phyloP scores from a whole-genome alignment of 768 basidiomycete genomes.

The Chalciporus pseudorubinellus region DNA sequence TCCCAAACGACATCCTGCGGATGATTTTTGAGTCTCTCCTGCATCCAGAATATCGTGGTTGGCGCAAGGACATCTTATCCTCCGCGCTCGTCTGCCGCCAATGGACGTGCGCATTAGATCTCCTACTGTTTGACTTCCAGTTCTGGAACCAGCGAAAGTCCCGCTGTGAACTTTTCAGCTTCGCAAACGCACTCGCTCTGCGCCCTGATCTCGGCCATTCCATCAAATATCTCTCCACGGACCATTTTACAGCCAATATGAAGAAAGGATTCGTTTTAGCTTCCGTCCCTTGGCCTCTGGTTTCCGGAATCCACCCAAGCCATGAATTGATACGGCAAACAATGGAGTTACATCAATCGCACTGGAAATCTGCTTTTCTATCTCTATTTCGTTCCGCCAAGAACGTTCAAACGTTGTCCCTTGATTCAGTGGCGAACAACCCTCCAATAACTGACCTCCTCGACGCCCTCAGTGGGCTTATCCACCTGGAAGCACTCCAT shows the following conservation, averaged over 20 bases:
- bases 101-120: slow-evolving; percentile 1
- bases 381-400: not conserved
- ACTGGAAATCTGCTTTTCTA: not conserved
- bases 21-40: not conserved
- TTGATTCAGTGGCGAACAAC: not conserved
- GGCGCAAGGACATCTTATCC: slow-evolving; percentile 2
- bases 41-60: not conserved
- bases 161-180: not conserved
- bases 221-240: not conserved
- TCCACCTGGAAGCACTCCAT: not conserved
- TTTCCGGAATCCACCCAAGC: not conserved
- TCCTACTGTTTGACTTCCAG: slow-evolving; percentile 1
- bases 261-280: no score
- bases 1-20: not conserved
- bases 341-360: not conserved
- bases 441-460: not conserved
- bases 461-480: not conserved
- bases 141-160: not conserved
- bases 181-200: not conserved
- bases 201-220: not conserved
- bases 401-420: not conserved
- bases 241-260: not conserved
- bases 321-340: not conserved
- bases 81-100: not conserved
- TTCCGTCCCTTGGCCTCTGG: no score